Conservation (phyloP, 1,284 basidiomycete species). For the Malassezia arunalokei region DNA sequence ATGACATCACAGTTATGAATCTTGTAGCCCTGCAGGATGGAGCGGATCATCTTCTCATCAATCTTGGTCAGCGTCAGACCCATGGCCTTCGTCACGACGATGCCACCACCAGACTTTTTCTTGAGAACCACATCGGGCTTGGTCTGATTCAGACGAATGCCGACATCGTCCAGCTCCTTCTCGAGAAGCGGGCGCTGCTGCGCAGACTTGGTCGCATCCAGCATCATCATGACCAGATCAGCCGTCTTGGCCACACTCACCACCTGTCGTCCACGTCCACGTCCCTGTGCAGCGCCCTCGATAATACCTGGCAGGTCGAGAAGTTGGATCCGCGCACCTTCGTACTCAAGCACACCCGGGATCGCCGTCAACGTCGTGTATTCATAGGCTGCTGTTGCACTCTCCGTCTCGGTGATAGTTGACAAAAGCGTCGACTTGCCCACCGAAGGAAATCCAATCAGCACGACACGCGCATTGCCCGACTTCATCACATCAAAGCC, state of each 20-base stretch:
- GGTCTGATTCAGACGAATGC: slow-evolving; percentile 78
- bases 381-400: slow-evolving; percentile 82
- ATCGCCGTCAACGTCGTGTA: slow-evolving; percentile 71
- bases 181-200: slow-evolving; percentile 80
- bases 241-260: slow-evolving; percentile 73
- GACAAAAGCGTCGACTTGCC: slow-evolving; percentile 82
- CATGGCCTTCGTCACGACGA: slow-evolving; percentile 50
- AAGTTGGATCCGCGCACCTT: slow-evolving; percentile 50
- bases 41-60: slow-evolving; percentile 84
- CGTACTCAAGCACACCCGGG: slow-evolving; percentile 28
- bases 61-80: slow-evolving; percentile 79
- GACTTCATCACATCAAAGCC: slow-evolving; percentile 43
- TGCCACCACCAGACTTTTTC: slow-evolving; percentile 65
- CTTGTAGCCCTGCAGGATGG: slow-evolving; percentile 57
- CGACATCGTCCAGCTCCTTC: slow-evolving; percentile 86
- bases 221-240: slow-evolving; percentile 74
- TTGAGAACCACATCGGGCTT: slow-evolving; percentile 63
- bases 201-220: slow-evolving; percentile 93
- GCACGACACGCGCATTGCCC: slow-evolving; percentile 54
- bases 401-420: slow-evolving; percentile 81
- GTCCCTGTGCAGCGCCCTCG: slow-evolving; percentile 68
- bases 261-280: slow-evolving; percentile 88
- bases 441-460: slow-evolving; percentile 67
- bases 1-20: slow-evolving; percentile 41
- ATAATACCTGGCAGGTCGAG: slow-evolving; percentile 94